Percentiles rank a stretch among this genome's conserved stretches.
phyloP scores from a whole-genome alignment of 129 eudicot genomes.

The Pseudognaphalium luteoalbum region DNA sequence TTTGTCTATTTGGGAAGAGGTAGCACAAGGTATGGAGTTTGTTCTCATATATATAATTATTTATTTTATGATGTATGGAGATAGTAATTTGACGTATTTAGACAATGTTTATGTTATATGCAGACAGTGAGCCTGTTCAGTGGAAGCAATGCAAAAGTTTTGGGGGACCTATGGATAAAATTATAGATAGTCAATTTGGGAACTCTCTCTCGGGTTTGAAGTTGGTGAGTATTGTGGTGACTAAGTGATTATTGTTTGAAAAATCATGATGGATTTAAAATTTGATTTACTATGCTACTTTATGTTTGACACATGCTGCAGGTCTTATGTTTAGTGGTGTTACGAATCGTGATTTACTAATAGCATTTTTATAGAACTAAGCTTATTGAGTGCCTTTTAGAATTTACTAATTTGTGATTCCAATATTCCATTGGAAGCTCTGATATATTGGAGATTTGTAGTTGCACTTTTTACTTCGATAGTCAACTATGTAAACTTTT shows the following conservation, averaged over 20 bases:
- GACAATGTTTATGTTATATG: slow-evolving; percentile 7
- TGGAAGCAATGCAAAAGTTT: slow-evolving; percentile 82
- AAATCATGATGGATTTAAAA: neutral
- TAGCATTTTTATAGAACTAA: neutral
- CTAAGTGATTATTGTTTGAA: neutral
- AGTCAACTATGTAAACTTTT: no score
- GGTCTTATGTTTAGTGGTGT: neutral
- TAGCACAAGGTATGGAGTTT: slow-evolving; percentile 55
- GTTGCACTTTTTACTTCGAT: neutral
- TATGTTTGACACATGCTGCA: neutral
- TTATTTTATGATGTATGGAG: neutral
- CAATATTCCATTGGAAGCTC: neutral
- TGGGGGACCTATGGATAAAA: slow-evolving; percentile 45
- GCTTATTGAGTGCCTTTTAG: neutral
- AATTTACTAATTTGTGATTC: neutral
- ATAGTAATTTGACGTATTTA: neutral
- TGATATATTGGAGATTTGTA: no score
- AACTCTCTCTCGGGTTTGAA: slow-evolving; percentile 62
- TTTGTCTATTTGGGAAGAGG: slow-evolving; percentile 90
- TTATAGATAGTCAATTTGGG: slow-evolving; percentile 81
- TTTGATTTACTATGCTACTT: neutral
- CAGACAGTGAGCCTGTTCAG: slow-evolving; percentile 52
- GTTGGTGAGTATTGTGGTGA: slow-evolving; percentile 56
- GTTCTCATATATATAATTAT: no score
- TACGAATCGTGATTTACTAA: no score